These are phyloP conservation scores for Leccinum ochraceum DNA, from an alignment of 768 basidiomycete species.

Conservation along the genomic window DNA sequence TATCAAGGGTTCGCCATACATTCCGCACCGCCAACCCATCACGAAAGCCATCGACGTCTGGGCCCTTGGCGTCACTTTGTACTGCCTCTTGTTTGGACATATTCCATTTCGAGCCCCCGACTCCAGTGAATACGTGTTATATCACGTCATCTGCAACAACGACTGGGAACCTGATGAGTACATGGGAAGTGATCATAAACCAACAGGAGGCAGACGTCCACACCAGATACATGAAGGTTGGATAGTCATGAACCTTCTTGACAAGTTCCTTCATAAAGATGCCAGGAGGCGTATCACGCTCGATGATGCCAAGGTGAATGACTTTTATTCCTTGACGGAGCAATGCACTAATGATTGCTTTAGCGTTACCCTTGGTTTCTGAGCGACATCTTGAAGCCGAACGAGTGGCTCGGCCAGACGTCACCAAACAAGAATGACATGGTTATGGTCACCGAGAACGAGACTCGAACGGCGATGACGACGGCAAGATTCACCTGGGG, in stretches of 20 bases:
- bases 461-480: conserved; percentile 75
- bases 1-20: conserved; percentile 26
- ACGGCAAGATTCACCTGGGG: conserved; percentile 63
- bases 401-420: conserved; percentile 70
- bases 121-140: conserved; percentile 71
- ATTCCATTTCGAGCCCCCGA: conserved; percentile 72
- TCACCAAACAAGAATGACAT: conserved; percentile 48
- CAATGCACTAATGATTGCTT: conserved; percentile 1
- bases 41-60: conserved; percentile 97
- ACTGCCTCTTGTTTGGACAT: conserved; percentile 87
- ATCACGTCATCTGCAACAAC: conserved; percentile 73
- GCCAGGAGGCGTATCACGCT: conserved; percentile 71
- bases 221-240: conserved; percentile 50
- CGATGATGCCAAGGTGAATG: conserved; percentile 75
- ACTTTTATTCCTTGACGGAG: background rate
- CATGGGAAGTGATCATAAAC: conserved; percentile 73
- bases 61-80: conserved; percentile 96
- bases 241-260: conserved; percentile 70
- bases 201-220: conserved; percentile 63
- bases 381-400: conserved; percentile 62
- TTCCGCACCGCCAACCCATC: conserved; percentile 50
- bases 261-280: conserved; percentile 81
- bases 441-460: conserved; percentile 70
- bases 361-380: conserved; percentile 69
- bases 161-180: conserved; percentile 66